phyloP scores from a whole-genome alignment of 192 early-diverging fungal genomes.

The Coemansia sp. region DNA sequence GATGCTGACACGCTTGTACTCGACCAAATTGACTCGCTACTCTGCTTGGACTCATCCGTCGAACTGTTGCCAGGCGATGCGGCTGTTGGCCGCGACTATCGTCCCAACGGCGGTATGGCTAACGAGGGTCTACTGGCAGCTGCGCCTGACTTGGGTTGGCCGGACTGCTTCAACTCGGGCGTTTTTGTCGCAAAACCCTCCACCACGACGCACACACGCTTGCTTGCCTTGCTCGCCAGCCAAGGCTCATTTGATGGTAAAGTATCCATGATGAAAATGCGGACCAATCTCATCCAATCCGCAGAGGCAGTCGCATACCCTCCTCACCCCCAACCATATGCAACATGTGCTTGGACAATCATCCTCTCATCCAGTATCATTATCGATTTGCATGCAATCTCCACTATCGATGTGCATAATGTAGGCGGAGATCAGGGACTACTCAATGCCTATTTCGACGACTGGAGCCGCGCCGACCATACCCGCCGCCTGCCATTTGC shows the following conservation, averaged over 20 bases:
- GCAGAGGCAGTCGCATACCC: too few species aligned
- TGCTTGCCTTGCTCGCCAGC: conserved; percentile 34
- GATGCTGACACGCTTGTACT: conserved; percentile 88
- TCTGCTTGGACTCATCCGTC: conserved; percentile 33
- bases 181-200: conserved; percentile 63
- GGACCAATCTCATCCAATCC: conserved; percentile 8
- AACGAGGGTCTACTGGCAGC: conserved; percentile 71
- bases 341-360: background rate
- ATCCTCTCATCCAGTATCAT: background rate
- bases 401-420: conserved; percentile 11
- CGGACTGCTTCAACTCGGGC: conserved; percentile 97
- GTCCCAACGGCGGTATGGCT: conserved; percentile 55
- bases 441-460: conserved; percentile 80
- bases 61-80: conserved; percentile 11
- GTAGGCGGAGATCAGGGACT: conserved; percentile 92
- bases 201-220: conserved; percentile 57
- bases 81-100: conserved; percentile 18
- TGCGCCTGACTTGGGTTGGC: conserved; percentile 93
- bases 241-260: conserved; percentile 82
- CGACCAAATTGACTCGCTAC: conserved; percentile 77
- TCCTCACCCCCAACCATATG: conserved; percentile 2
- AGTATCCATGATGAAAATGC: conserved; percentile 7
- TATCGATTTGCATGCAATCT: conserved; percentile 8
- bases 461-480: conserved; percentile 70
- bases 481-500: conserved; percentile 79